Base-by-base conservation (phyloP, 352 stramenopile species). In the Phytophthora rubi region DNA sequence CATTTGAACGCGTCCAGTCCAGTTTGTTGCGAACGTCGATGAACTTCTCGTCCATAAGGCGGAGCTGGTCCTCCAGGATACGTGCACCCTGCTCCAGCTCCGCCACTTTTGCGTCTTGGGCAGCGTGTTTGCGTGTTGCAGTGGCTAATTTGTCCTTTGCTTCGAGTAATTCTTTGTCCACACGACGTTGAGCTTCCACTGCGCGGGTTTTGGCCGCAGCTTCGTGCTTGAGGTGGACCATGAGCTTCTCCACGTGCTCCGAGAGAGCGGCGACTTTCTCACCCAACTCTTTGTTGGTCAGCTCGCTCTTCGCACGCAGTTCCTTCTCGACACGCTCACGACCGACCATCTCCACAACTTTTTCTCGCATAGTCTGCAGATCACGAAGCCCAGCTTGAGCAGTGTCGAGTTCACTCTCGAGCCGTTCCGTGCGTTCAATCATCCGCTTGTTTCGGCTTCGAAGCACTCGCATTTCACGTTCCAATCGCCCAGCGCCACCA, bases 21-120 rank as follows among this genome's bases (percentile, higher is more conserved):
- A 99, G 79, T 78, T 99, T 99, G 63, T 91, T 97, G 59, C 96
- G 82, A n/a, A 99, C 82, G 52, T 99, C 95, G 59, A 98, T 97
- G 73, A 98, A 98, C 76, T 98, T 99, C 57, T 98, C 90, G 71
- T 99, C 95, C 95, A 99, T 99, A n/a, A 99, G 82, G 8, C 91
- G 85, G 51, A 99, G 82, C 64, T 99, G 96, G 59, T 99, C 95
- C 77, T 99, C 95, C 13, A 99, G 77, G 37, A 99, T 97, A 63
- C 97, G 95, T 9, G 84, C 85, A 26, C 93, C 95, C 77, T 99
- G 94, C 73, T 97, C 88, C 10, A 99, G 74, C 61, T 99, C 94
- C 35, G 84, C 73, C 42, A 98, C 86, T 54, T 97, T 85, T 15
- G 88, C 67, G 30, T 98, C 94, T 57, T 98, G 96, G 4, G 71